Percentiles rank a stretch among this genome's conserved stretches.
Conservation (phyloP, 1,139 yeast species). For the Scheffersomyces cryptocercus region DNA sequence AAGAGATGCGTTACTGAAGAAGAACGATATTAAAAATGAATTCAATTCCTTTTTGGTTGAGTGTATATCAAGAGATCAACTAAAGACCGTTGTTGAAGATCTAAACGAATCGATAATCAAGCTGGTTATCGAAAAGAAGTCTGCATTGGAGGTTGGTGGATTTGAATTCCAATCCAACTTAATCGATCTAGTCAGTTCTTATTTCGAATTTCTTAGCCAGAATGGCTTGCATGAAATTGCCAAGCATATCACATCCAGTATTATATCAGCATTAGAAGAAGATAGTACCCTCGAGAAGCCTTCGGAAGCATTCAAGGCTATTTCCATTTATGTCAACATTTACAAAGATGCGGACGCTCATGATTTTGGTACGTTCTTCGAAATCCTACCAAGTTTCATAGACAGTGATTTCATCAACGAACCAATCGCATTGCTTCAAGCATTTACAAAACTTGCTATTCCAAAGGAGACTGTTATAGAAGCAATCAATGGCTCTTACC, state of each 20-base stretch:
- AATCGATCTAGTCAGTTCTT: conserved; percentile 6
- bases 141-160: conserved; percentile 5
- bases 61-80: no score
- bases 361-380: conserved; percentile 13
- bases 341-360: conserved; percentile 1
- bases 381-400: conserved; percentile 26
- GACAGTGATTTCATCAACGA: conserved; percentile 26
- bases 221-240: conserved; percentile 12
- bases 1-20: not conserved
- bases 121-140: conserved; percentile 1
- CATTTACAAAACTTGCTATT: conserved; percentile 11
- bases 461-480: conserved; percentile 13
- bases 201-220: conserved; percentile 7
- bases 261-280: conserved; percentile 23
- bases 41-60: not conserved
- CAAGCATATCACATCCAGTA: conserved; percentile 20
- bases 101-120: conserved; percentile 1
- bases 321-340: conserved; percentile 9
- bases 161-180: conserved; percentile 9
- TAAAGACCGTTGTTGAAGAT: no score
- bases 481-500: conserved; percentile 31
- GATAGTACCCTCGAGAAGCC: conserved; percentile 14
- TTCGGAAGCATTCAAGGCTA: conserved; percentile 11
- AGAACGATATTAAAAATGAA: conserved; percentile 3
- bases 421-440: conserved; percentile 24